Percentiles rank a stretch among this genome's conserved stretches.
phyloP scores from a whole-genome alignment of 768 basidiomycete genomes.

The Rhizopogon vesiculosus region DNA sequence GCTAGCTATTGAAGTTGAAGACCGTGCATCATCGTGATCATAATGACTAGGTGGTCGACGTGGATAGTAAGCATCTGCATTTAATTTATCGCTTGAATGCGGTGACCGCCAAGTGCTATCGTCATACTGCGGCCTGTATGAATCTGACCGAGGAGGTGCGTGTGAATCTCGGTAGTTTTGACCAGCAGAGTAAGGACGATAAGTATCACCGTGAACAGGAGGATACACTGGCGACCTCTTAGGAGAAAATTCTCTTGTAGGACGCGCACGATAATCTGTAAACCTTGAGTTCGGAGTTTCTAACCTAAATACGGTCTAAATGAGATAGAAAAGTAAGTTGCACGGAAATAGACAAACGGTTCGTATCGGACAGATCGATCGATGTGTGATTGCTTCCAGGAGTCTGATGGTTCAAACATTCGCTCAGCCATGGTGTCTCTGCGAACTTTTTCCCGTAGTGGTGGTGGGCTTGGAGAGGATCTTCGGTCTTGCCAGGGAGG shows the following conservation, averaged over 20 bases:
- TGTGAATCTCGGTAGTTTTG: slow-evolving; percentile 36
- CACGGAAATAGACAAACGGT: slow-evolving; percentile 28
- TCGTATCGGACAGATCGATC: slow-evolving; percentile 40
- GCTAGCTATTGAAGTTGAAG: slow-evolving; percentile 27
- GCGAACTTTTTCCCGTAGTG: slow-evolving; percentile 25
- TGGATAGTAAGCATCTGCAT: slow-evolving; percentile 19
- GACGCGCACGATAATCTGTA: slow-evolving; percentile 30
- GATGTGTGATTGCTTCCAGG: slow-evolving; percentile 58
- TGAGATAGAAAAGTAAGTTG: slow-evolving; percentile 18
- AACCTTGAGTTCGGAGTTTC: slow-evolving; percentile 29
- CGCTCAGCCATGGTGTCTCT: slow-evolving; percentile 41
- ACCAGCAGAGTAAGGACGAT: slow-evolving; percentile 37
- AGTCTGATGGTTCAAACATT: slow-evolving; percentile 70
- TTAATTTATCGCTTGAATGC: slow-evolving; percentile 26
- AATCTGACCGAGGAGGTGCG: slow-evolving; percentile 35
- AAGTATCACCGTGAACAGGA: slow-evolving; percentile 41
- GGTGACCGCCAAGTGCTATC: slow-evolving; percentile 27
- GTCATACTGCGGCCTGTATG: slow-evolving; percentile 47
- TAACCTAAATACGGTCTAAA: slow-evolving; percentile 15
- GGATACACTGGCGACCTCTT: slow-evolving; percentile 28
- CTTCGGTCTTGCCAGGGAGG: slow-evolving; percentile 38
- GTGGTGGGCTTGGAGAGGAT: slow-evolving; percentile 33
- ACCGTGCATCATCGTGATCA: slow-evolving; percentile 23
- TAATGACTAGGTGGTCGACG: slow-evolving; percentile 13
- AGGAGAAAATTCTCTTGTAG: slow-evolving; percentile 31